phyloP scores from a whole-genome alignment of 257 asterid species.

The Solanum chmielewskii region DNA sequence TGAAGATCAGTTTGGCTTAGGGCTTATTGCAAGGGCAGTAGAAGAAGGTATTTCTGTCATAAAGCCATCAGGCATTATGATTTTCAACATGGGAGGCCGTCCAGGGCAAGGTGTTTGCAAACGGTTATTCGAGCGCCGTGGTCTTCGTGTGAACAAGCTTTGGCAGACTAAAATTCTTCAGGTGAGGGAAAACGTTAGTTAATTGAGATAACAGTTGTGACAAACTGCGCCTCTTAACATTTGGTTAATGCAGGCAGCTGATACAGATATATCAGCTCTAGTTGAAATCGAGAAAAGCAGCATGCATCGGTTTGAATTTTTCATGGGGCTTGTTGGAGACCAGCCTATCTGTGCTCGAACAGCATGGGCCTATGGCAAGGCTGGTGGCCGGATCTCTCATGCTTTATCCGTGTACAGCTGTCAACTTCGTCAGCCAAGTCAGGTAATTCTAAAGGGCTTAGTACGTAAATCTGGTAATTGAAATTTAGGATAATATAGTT shows the following conservation, averaged over 20 bases:
- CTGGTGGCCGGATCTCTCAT: conserved; percentile 96
- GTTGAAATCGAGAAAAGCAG: conserved; percentile 97
- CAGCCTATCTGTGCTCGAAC: conserved; percentile 98
- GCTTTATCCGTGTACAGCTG: conserved; percentile 95
- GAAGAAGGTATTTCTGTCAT: conserved; percentile 98
- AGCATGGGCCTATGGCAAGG: conserved; percentile 96
- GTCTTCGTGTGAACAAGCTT: conserved; percentile 76
- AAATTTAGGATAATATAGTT: background rate
- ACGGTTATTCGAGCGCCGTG: conserved; percentile 98
- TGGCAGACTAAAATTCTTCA: conserved; percentile 99
- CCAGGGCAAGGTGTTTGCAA: conserved; percentile 97
- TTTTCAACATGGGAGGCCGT: conserved; percentile 98
- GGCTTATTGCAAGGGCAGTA: conserved; percentile 96
- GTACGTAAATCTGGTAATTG: background rate
- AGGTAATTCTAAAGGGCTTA: conserved; percentile 24
- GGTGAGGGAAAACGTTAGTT: conserved; percentile 25
- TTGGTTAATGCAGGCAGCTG: conserved; percentile 78
- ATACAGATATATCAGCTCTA: conserved; percentile 94
- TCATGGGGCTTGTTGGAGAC: conserved; percentile 99
- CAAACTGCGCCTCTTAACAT: conserved; percentile 10
- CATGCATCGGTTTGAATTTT: conserved; percentile 95
- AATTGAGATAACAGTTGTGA: background rate
- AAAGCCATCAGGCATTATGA: conserved; percentile 95
- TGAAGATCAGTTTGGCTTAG: conserved; percentile 98
- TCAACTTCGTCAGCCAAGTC: conserved; percentile 84